A percentile compares a stretch with the other conserved stretches of the same genome.
Conservation (phyloP, 768 basidiomycete species). For the Mrakia blollopis region DNA sequence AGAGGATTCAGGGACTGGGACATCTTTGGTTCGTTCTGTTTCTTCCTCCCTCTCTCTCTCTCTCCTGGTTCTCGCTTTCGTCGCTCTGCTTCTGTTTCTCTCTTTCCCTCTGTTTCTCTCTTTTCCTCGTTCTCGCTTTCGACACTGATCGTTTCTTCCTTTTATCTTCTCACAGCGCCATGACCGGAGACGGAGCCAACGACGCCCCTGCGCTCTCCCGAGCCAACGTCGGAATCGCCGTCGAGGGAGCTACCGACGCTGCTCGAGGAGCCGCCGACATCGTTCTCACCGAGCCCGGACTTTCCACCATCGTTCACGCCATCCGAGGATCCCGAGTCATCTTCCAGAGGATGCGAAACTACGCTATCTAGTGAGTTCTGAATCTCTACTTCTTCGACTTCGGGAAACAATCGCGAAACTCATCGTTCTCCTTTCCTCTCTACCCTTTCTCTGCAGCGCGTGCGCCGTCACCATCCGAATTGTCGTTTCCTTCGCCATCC, state of each 20-base stretch:
- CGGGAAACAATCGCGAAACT: not conserved
- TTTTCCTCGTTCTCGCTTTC: not conserved
- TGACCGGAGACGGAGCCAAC: constrained; percentile 99
- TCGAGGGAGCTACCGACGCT: constrained; percentile 98
- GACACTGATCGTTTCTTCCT: too few species aligned
- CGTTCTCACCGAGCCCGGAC: constrained; percentile 94
- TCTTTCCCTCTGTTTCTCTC: not conserved
- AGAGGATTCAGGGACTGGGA: constrained; percentile 87
- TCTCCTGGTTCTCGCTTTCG: not conserved
- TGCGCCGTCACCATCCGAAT: constrained; percentile 79
- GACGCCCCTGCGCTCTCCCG: constrained; percentile 96
- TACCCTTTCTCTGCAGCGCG: constrained; percentile 35
- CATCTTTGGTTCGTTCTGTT: constrained; percentile 16
- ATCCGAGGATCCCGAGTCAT: constrained; percentile 97
- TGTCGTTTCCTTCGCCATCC: constrained; percentile 91
- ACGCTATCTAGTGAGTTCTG: constrained; percentile 64
- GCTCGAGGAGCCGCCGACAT: constrained; percentile 98
- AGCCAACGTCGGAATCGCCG: constrained; percentile 98
- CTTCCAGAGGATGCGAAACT: constrained; percentile 99
- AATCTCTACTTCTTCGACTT: not conserved
- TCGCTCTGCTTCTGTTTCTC: not conserved
- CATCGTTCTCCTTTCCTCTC: not conserved
- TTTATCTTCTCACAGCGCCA: constrained; percentile 56
- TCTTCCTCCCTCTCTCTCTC: not conserved
- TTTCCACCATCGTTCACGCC: constrained; percentile 97